Evolutionary conservation across 768 basidiomycete genomes (phyloP).

Genomic region (Lactarius deliciosus): DNA sequence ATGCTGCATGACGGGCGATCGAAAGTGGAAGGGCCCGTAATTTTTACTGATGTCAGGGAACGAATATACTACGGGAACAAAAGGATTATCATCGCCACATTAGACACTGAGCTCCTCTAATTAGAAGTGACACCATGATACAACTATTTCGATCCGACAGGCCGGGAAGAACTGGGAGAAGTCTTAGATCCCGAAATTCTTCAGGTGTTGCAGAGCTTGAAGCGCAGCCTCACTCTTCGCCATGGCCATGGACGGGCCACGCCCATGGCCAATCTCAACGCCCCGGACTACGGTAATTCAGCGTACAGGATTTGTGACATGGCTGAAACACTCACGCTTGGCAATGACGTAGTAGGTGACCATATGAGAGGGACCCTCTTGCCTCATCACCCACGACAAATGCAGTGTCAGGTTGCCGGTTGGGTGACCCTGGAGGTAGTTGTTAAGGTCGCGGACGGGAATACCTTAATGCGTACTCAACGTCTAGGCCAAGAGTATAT

Average conservation of each 20-base stretch:
- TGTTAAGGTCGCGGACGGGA: conserved; percentile 8
- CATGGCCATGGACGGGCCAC: not conserved
- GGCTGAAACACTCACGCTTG: conserved; percentile 2
- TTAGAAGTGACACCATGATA: too few relatives aligned
- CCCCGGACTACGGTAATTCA: conserved; percentile 9
- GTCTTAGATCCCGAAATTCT: too few relatives aligned
- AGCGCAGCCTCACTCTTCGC: conserved; percentile 1
- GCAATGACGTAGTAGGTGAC: not conserved
- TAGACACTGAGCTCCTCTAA: too few relatives aligned
- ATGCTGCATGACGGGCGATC: too few relatives aligned
- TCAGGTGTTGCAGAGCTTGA: not conserved
- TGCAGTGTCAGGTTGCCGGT: not conserved
- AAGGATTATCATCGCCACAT: too few relatives aligned
- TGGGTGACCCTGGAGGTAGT: not conserved
- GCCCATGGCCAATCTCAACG: not conserved
- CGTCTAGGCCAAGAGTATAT: not conserved
- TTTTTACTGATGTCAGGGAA: too few relatives aligned
- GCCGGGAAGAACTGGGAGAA: too few relatives aligned
- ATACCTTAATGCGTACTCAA: not conserved
- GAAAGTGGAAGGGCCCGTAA: too few relatives aligned
- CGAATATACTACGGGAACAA: too few relatives aligned
- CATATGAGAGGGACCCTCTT: not conserved
- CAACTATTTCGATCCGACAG: too few relatives aligned
- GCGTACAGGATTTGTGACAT: not conserved
- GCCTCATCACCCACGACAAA: accelerated